Conservation (phyloP, 768 basidiomycete species). For the Lactarius hatsudake region DNA sequence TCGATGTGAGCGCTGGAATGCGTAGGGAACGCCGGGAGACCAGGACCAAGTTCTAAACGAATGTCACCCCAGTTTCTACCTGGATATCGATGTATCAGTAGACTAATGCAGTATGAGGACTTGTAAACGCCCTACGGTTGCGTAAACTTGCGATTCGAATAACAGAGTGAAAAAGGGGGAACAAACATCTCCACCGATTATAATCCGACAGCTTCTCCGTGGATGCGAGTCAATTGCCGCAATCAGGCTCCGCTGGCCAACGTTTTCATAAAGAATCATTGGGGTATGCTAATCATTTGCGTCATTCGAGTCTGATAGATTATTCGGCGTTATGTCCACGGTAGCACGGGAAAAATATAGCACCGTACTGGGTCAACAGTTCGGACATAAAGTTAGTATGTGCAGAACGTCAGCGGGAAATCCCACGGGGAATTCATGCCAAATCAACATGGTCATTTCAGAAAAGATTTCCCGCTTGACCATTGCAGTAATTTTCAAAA, state of each 20-base stretch:
- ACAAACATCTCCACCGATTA: neutral
- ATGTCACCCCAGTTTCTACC: neutral
- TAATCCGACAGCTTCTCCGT: neutral
- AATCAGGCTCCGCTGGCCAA: neutral
- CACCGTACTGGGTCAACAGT: neutral
- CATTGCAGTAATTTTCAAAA: neutral
- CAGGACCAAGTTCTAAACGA: neutral
- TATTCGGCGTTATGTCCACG: neutral
- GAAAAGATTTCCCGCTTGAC: neutral
- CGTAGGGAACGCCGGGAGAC: neutral
- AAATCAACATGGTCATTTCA: neutral
- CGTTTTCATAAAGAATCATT: neutral
- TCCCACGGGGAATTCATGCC: neutral
- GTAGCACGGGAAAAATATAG: neutral
- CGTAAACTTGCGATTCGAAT: neutral
- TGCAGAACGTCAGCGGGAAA: neutral
- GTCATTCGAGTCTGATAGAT: neutral
- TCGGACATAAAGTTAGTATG: neutral
- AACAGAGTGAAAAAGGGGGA: neutral
- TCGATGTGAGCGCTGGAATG: slow-evolving; percentile 16
- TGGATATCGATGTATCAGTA: slow-evolving; percentile 1
- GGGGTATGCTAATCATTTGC: neutral
- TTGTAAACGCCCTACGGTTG: neutral
- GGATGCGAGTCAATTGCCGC: neutral
- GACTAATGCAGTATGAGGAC: neutral